A percentile compares a stretch with the other conserved stretches of the same genome.
phyloP scores from a whole-genome alignment of 1,139 yeast species.

The Debaryomycetaceae sp. region DNA sequence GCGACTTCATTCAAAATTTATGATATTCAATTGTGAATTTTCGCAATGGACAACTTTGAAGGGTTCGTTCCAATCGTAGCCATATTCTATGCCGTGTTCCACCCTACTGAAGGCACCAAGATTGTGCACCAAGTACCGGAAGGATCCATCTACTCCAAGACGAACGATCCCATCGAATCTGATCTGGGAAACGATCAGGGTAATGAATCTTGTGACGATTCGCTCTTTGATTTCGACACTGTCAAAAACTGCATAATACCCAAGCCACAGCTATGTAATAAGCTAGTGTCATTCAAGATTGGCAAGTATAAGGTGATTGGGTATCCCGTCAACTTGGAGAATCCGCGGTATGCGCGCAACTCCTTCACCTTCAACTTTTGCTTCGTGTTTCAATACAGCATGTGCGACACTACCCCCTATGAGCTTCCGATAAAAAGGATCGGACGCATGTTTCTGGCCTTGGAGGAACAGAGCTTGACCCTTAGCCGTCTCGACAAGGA shows the following conservation, averaged over 20 bases:
- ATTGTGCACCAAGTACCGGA: constrained; percentile 87
- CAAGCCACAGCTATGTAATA: constrained; percentile 81
- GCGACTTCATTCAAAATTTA: no score
- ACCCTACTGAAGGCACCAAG: constrained; percentile 91
- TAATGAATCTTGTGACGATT: constrained; percentile 6
- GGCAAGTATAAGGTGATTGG: constrained; percentile 69
- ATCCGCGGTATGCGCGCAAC: constrained; percentile 72
- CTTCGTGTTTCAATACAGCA: constrained; percentile 73
- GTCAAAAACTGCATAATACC: constrained; percentile 90
- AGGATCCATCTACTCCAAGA: constrained; percentile 35
- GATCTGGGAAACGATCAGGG: not conserved
- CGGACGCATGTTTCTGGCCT: constrained; percentile 80
- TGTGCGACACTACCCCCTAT: constrained; percentile 58
- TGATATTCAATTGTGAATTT: not conserved
- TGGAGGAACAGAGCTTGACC: constrained; percentile 81
- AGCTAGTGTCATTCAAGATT: constrained; percentile 63
- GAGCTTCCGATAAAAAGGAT: constrained; percentile 76
- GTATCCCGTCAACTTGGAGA: constrained; percentile 80
- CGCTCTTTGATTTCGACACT: constrained; percentile 69
- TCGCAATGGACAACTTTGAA: constrained; percentile 28
- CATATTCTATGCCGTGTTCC: constrained; percentile 82
- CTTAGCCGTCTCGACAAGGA: constrained; percentile 44
- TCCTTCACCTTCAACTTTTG: constrained; percentile 89
- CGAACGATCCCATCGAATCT: constrained; percentile 1
- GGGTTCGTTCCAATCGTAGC: constrained; percentile 83